phyloP scores from a whole-genome alignment of 768 basidiomycete species.

The Panaeolus papilionaceus region DNA sequence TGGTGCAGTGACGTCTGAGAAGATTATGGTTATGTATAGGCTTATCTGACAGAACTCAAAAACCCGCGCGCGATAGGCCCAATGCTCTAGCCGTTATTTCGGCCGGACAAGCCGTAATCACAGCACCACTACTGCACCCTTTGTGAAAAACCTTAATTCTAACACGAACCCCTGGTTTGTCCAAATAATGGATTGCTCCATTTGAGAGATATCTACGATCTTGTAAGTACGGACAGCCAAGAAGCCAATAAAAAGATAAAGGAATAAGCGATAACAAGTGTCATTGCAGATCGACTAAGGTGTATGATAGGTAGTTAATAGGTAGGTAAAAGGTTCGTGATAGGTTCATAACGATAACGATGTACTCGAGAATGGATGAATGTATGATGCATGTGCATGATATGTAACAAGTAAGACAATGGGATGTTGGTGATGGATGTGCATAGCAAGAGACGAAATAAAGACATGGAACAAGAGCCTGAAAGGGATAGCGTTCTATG shows the following conservation, averaged over 20 bases:
- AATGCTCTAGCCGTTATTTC: not conserved
- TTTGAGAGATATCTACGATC: not conserved
- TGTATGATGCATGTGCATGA: not conserved
- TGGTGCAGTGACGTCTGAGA: conserved; percentile 4
- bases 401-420: not conserved
- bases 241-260: not conserved
- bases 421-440: not conserved
- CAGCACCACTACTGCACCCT: not conserved
- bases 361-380: not conserved
- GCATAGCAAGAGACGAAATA: not conserved
- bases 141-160: not conserved
- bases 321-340: conserved; percentile 6
- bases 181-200: not conserved
- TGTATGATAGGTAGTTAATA: not conserved
- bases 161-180: not conserved
- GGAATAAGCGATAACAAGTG: not conserved
- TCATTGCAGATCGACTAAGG: not conserved
- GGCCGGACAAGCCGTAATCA: not conserved
- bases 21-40: conserved; percentile 2
- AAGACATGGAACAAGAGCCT: not conserved
- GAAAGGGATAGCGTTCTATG: not conserved
- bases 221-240: not conserved
- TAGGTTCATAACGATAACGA: not conserved
- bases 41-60: conserved; percentile 5
- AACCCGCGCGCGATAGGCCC: not conserved